These are phyloP conservation scores for Fraxinus pennsylvanica DNA, from an alignment of 257 asterid species.

Conservation along the genomic window DNA sequence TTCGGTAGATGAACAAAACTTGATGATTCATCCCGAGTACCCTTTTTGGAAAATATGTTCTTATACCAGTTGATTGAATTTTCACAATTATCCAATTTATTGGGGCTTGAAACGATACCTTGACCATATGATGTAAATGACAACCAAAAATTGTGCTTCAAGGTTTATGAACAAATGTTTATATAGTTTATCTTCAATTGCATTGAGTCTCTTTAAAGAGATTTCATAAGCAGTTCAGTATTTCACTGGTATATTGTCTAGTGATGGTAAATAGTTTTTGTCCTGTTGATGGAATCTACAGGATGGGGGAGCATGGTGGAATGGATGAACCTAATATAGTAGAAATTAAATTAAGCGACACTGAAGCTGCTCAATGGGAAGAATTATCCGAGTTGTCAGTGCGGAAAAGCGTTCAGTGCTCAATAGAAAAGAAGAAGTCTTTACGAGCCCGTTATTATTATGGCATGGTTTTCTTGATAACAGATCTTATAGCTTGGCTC, in stretches of 20 bases:
- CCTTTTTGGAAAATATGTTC: conserved; percentile 14
- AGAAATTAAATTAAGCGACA: conserved; percentile 31
- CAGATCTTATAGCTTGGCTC: conserved; percentile 80
- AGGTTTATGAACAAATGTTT: conserved; percentile 18
- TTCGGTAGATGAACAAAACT: conserved; percentile 38
- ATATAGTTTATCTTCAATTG: conserved; percentile 16
- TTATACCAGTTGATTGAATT: background rate
- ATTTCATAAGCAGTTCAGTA: conserved; percentile 3
- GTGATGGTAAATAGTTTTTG: background rate
- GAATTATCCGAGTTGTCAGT: conserved; percentile 20
- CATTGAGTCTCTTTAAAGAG: conserved; percentile 5
- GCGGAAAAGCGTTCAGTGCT: conserved; percentile 36
- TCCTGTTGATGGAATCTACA: background rate
- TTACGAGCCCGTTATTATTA: conserved; percentile 73
- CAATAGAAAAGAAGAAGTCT: conserved; percentile 53
- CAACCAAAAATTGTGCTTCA: conserved; percentile 19
- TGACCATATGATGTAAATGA: conserved; percentile 12
- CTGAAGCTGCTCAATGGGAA: conserved; percentile 28
- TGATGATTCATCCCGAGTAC: conserved; percentile 23
- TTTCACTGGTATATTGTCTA: conserved; percentile 6
- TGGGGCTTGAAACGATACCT: background rate
- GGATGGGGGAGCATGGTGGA: conserved; percentile 43
- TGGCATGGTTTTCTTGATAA: conserved; percentile 63
- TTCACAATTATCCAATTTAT: conserved; percentile 18
- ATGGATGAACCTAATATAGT: conserved; percentile 29